Conservation (phyloP, 2,329 filamentous ascomycete genomes). For the Lecanicillium sp. region DNA sequence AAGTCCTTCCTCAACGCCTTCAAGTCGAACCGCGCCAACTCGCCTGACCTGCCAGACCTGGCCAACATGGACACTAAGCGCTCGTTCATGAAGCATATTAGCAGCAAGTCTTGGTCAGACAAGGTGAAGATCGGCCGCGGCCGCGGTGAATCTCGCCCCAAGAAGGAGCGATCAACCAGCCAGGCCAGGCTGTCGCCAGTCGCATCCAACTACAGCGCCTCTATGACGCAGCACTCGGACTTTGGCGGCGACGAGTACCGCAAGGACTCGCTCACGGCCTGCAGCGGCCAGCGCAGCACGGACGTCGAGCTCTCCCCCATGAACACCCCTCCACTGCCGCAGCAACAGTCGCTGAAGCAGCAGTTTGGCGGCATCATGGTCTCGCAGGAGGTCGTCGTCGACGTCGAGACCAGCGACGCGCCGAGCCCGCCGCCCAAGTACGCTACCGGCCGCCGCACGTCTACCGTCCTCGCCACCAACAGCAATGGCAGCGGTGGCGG, state of each 20-base stretch:
- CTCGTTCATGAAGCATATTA: too few species aligned
- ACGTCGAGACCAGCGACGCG: constrained; percentile 16
- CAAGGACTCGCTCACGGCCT: too few species aligned
- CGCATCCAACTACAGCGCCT: constrained; percentile 7
- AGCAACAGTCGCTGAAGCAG: constrained; percentile 10
- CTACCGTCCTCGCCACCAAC: not conserved
- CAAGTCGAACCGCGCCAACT: not conserved
- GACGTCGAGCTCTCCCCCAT: constrained; percentile 11
- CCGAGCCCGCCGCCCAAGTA: not conserved
- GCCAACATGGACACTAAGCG: too few species aligned
- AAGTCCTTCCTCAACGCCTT: not conserved
- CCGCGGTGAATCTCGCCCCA: not conserved
- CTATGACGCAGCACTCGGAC: not conserved
- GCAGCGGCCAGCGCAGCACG: constrained; percentile 9
- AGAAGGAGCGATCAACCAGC: constrained; percentile 3
- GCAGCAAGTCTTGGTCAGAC: too few species aligned
- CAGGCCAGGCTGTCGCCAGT: constrained; percentile 14
- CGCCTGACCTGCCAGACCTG: too few species aligned
- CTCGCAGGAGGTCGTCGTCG: constrained; percentile 48
- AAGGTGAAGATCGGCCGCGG: not conserved
- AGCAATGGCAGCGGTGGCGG: not conserved
- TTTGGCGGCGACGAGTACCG: too few species aligned
- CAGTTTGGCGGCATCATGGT: constrained; percentile 52
- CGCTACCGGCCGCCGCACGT: not conserved
- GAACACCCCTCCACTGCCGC: constrained; percentile 12